Evolutionary conservation across 192 early-diverging fungal genomes (phyloP), one percentile per base, ranked within the genome.

Genomic region (Entomortierella beljakovae): DNA sequence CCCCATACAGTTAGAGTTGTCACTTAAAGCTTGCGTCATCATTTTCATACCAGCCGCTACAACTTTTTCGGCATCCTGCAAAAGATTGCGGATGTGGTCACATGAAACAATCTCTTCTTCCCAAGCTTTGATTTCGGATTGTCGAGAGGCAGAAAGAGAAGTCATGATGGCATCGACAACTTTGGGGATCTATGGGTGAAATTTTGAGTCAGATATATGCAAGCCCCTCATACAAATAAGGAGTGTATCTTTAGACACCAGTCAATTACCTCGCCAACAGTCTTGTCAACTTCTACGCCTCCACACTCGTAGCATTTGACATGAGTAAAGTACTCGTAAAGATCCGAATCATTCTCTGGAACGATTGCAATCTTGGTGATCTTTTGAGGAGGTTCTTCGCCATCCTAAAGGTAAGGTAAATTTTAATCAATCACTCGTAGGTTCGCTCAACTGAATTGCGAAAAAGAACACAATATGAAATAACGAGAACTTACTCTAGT

Each of bases 91-190:
- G 28, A 92, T 93, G 74, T 99, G 98, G 31, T 88, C 86, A 84
- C 98, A 99, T 0, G 86, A 70, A 9, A 65, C 63, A 49, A 94
- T 89, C 37, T 97, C 95, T 59, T 95, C 93, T 58, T 96, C 90
- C 98, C 98, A 99, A 1, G 93, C 92, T 74, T 97, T 94, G 74
- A 98, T 91, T 76, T 98, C 97, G 2, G 90, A 91, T 67, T 94
- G 87, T 71, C 91, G 90, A 55, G 88, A 89, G 3, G 96, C 93
- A 25, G 97, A 96, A 6, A 94, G 81, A 0, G 96, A 89, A 8
- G 81, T 71, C 65, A 97, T 82, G 22, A 98, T 88, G 8, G 89
- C 90, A 31, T 90, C 87, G 13, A 93, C 84, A 29, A 92, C 83
- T 3, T 73, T 68, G 0, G 83, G 63, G 51, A 93, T 75, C 94